Base-by-base conservation (phyloP, 2,329 filamentous ascomycete genomes). In the Xylaria sp. region DNA sequence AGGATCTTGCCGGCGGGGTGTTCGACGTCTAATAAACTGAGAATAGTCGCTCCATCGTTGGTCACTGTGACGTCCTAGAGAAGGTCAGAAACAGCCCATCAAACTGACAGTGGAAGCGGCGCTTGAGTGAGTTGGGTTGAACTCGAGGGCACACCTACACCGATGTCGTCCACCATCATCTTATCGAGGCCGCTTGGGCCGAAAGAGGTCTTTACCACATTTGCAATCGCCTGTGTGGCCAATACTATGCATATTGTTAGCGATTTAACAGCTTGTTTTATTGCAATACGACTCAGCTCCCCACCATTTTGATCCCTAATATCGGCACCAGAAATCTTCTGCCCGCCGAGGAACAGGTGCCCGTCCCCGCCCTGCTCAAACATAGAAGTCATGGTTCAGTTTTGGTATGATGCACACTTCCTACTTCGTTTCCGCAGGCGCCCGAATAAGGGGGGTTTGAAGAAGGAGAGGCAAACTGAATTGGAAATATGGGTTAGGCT, bases 161-260 rank as follows among this genome's bases (percentile, higher is more conserved):
- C 96, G 81, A 99, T 98, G 80, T 99, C 96, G 84, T 99, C 96
- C 76, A 99, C 96, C 96, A 99, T 98, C 96, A 99, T 99, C 89
- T 99, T 99, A 81, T 99, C 96, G 74, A 99, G 88, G 57, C 96
- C 96, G 71, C 93, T 97, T 60, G 96, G 96, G 64, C 96, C 96
- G 79, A 99, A 99, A 17, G 96, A 99, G 82, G 93, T 97, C 86
- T 97, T 98, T 81, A 99, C 94, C 68, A 99, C 94, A 89, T 98
- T 99, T 77, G 96, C 92, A 78, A 99, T 98, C 68, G 95, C 94
- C 81, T 98, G 94, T 54, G 96, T 98, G 74, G 96, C 96, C 75
- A 94, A 89, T 57, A 98, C 96, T 94, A 78, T 61, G 56, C 51
- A 65, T 63, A 78, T 61, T 78, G 76, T 73, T 42, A 76, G 72